Conservation (phyloP, 768 basidiomycete genomes). For the Auricularia sp. region DNA sequence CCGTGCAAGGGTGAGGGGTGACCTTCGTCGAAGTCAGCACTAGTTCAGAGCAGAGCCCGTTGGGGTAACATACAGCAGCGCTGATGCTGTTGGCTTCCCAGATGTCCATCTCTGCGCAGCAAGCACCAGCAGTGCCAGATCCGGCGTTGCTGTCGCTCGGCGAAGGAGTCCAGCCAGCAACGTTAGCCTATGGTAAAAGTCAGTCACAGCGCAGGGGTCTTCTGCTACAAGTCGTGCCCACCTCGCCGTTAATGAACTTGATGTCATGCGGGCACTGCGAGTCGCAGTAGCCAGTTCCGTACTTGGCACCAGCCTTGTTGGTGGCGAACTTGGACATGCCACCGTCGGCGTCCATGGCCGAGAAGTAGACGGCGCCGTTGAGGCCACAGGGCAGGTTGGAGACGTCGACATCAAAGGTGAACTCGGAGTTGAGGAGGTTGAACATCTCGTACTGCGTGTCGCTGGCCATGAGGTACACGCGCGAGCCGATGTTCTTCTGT, state of each 20-base stretch:
- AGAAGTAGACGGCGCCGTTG: conserved; percentile 53
- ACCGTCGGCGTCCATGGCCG: conserved; percentile 51
- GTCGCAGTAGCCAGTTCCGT: conserved; percentile 57
- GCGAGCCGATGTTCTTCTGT: conserved; percentile 22
- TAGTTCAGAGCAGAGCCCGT: too few species aligned
- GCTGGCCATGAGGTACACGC: conserved; percentile 39
- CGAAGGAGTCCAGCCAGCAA: conserved; percentile 30
- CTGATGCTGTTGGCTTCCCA: conserved; percentile 48
- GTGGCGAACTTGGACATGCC: conserved; percentile 35
- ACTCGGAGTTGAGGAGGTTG: conserved; percentile 46
- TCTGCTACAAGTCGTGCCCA: conserved; percentile 9
- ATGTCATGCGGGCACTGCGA: conserved; percentile 50
- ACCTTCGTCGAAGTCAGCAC: conserved; percentile 9
- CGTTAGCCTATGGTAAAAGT: conserved; percentile 32
- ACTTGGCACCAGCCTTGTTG: conserved; percentile 52
- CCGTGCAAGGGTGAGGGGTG: conserved; percentile 43
- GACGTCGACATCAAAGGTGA: conserved; percentile 51
- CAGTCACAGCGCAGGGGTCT: too few species aligned
- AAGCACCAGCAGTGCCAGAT: conserved; percentile 35
- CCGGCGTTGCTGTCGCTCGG: conserved; percentile 37
- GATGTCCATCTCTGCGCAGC: conserved; percentile 50
- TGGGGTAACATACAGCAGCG: conserved; percentile 26
- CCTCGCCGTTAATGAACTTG: conserved; percentile 49
- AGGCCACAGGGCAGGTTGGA: conserved; percentile 48
- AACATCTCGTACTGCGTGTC: conserved; percentile 36